Base-by-base conservation (phyloP, 1,139 yeast genomes). In the Entelexis sorbosivorans region DNA sequence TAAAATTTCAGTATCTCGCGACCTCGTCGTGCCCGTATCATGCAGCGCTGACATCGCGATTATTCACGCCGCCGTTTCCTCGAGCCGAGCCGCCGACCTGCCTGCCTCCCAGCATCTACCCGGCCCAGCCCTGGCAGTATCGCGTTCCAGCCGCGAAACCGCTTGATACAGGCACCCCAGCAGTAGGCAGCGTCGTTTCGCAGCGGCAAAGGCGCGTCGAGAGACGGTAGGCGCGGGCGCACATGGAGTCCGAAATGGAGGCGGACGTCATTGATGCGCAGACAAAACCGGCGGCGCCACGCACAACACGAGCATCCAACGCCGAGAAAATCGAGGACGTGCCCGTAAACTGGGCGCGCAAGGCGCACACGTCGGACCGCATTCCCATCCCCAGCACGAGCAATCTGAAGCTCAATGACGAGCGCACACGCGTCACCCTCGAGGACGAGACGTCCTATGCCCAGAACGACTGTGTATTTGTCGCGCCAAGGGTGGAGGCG, bases 401-500 rank as follows among this genome's bases (percentile, higher is more conserved):
- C 8, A 34, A 34, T 17, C 6, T 34, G 2, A 11, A 3, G n/a
- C 5, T 44, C 13, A 34, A 24, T 13, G 39, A 32, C 17, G 26
- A 34, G n/a, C 20, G 73, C 2, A 58, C 58, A 7, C 40, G 42
- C 7, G 58, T 68, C 4, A 52, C 68, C 16, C 61, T 67, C 31
- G 62, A 62, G 33, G 70, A 73, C 54, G 69, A 68, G 9, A 52
- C 65, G 11, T 55, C 59, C 1, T 56, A 59, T n/a, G 56, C 60
- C 1, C 65, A 65, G 16, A 69, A 68, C 38, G 95, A 89, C 53
- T 81, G 75, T 58, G 82, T 89, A 6, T 89, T 85, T 64, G 80
- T 91, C 78, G 48, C 39, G 17, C 24, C 29, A 4, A 9, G 8
- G 39, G 16, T 26, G 4, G 13, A 10, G 5, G 17, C 39, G 2